Evolutionary conservation across 345 rosid species (phyloP).

Genomic region (Murraya koenigii): DNA sequence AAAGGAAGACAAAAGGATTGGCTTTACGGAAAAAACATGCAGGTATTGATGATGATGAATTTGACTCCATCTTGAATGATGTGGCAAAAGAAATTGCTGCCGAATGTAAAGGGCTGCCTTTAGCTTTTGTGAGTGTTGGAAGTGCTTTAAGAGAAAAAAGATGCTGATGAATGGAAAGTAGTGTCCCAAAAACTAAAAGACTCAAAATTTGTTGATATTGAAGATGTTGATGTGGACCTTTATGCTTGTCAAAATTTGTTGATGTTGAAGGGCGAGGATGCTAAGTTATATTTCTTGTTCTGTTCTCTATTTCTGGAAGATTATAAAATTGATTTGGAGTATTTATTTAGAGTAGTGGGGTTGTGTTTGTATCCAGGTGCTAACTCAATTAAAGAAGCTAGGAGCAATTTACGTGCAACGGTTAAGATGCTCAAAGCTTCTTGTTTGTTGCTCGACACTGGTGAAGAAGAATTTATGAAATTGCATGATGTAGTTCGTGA

Average conservation of each 20-base stretch:
- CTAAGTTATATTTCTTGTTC: background rate
- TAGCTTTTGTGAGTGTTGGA: background rate
- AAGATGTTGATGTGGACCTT: background rate
- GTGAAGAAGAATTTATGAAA: background rate
- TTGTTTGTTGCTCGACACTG: background rate
- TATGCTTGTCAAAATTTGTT: background rate
- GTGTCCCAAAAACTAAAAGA: background rate
- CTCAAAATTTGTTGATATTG: background rate
- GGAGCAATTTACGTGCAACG: background rate
- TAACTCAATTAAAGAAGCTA: background rate
- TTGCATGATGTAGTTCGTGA: slow-evolving; percentile 2
- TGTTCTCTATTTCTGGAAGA: slow-evolving; percentile 13
- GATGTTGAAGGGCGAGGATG: background rate
- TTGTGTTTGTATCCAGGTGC: background rate
- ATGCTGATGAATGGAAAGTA: background rate
- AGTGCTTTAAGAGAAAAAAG: background rate
- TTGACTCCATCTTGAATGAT: background rate
- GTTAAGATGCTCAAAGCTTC: background rate
- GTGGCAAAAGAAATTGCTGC: background rate
- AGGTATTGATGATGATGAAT: background rate
- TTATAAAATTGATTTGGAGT: background rate
- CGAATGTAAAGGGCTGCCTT: slow-evolving; percentile 2
- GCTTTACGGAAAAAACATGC: background rate
- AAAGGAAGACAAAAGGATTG: slow-evolving; percentile 8
- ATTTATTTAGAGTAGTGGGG: background rate